Evolutionary conservation across 306 rosid genomes (phyloP), one percentile per base, ranked within the genome.

Genomic region (Cicer arietinum): DNA sequence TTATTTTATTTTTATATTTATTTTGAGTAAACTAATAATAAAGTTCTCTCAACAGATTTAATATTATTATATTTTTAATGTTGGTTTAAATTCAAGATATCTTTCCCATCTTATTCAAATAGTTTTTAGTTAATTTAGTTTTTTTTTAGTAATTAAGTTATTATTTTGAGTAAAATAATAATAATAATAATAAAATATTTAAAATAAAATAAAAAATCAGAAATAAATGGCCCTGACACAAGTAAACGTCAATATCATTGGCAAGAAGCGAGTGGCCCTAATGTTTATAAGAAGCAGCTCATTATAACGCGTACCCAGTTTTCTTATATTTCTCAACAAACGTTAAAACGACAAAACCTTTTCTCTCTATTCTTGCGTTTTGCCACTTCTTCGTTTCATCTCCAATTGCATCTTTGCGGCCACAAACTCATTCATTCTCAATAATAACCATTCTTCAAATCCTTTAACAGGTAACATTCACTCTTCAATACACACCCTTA

Each of bases 211-310:
- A 60, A 67, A 45, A 10, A 20, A 46, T 10, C 3, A 37, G 2
- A 39, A 13, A 44, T 12, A 44, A 25, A 20, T 18, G 76, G 76
- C 9, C 40, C 12, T 39, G 17, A 37, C 47, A 43, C 10, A 13
- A 57, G 0, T 14, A 25, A 43, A 22, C 20, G 78, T 73, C 73
- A 41, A 52, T 4, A 40, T 41, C 25, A 17, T 25, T 42, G 11
- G 35, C 37, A 1, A 17, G 52, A 42, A 44, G 50, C 11, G 18
- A 14, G 2, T 39, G 3, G 37, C 37, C 9, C 9, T 12, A 4
- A 7, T 7, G 30, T 16, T 65, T 83, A 79, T 69, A 79, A 73
- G 67, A 61, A 62, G 52, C 78, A 11, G 8, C 51, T 20, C n/a
- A 1, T 30, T 4, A 30, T 30, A 30, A 1, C 11, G 16, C 63